phyloP scores from a whole-genome alignment of 2,329 filamentous ascomycete genomes.

The Cladosporium colombiae region DNA sequence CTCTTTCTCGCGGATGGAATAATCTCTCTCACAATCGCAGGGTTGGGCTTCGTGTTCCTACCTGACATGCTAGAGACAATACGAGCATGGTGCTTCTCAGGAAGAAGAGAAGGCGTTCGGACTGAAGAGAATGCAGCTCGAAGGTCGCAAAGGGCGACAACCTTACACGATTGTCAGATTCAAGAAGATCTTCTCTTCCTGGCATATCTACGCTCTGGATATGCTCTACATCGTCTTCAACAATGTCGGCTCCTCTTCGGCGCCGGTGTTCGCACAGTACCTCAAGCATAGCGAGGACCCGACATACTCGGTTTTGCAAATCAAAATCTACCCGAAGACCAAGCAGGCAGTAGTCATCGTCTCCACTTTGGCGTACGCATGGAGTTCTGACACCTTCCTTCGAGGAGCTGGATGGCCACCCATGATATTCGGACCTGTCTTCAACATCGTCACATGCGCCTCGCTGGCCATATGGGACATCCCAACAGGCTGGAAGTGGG shows the following conservation, averaged over 20 bases:
- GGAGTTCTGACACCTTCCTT: slow-evolving; percentile 64
- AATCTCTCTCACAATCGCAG: slow-evolving; percentile 4
- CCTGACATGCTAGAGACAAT: slow-evolving; percentile 11
- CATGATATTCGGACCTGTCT: slow-evolving; percentile 57
- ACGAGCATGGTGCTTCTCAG: neutral
- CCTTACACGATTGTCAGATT: slow-evolving; percentile 53
- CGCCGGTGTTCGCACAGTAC: slow-evolving; percentile 58
- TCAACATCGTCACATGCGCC: slow-evolving; percentile 47
- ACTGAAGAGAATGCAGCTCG: slow-evolving; percentile 51
- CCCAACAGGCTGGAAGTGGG: slow-evolving; percentile 36
- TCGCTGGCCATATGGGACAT: slow-evolving; percentile 52
- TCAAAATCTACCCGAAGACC: slow-evolving; percentile 56
- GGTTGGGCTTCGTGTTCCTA: neutral
- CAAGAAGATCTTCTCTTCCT: slow-evolving; percentile 57
- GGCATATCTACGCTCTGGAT: slow-evolving; percentile 64
- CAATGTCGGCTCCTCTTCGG: slow-evolving; percentile 55
- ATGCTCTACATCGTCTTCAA: slow-evolving; percentile 65
- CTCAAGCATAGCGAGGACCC: slow-evolving; percentile 39
- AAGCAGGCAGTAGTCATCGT: slow-evolving; percentile 57
- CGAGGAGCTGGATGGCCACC: slow-evolving; percentile 52
- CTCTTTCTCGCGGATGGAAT: slow-evolving; percentile 10
- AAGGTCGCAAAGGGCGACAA: slow-evolving; percentile 44
- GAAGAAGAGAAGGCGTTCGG: slow-evolving; percentile 42
- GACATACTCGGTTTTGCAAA: slow-evolving; percentile 53
- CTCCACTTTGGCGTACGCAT: slow-evolving; percentile 64